A percentile compares a stretch with the other conserved stretches of the same genome.
These are phyloP conservation scores for Ophiostoma perfectum DNA, from an alignment of 2,329 filamentous ascomycete species.

Conservation along the genomic window DNA sequence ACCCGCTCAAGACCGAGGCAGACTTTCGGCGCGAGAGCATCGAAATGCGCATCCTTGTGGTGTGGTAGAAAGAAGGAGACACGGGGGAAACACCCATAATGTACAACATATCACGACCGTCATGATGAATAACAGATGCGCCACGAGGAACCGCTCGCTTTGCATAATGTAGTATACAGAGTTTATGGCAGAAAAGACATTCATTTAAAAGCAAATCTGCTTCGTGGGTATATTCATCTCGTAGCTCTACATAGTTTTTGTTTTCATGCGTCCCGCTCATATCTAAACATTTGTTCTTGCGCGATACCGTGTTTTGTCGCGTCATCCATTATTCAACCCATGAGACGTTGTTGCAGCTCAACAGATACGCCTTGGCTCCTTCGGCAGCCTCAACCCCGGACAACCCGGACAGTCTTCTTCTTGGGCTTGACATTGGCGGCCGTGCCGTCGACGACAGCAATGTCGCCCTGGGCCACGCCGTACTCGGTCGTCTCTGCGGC, in stretches of 20 bases:
- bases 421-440: conserved; percentile 24
- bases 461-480: conserved; percentile 19
- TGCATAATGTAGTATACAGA: too few species aligned
- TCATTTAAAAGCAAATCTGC: too few species aligned
- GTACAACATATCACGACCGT: background rate
- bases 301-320: too few species aligned
- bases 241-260: too few species aligned
- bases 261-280: too few species aligned
- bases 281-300: too few species aligned
- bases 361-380: background rate
- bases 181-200: too few species aligned
- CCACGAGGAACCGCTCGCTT: too few species aligned
- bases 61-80: conserved; percentile 18
- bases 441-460: conserved; percentile 24
- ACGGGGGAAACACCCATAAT: background rate
- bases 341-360: too few species aligned
- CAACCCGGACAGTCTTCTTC: conserved; percentile 18
- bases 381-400: background rate
- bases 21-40: conserved; percentile 25
- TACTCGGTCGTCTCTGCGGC: conserved; percentile 3
- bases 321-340: too few species aligned
- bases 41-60: conserved; percentile 25
- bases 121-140: background rate
- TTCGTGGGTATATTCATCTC: too few species aligned
- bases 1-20: conserved; percentile 18